phyloP scores from a whole-genome alignment of 495 filamentous ascomycete genomes.

The Neurospora terricola region DNA sequence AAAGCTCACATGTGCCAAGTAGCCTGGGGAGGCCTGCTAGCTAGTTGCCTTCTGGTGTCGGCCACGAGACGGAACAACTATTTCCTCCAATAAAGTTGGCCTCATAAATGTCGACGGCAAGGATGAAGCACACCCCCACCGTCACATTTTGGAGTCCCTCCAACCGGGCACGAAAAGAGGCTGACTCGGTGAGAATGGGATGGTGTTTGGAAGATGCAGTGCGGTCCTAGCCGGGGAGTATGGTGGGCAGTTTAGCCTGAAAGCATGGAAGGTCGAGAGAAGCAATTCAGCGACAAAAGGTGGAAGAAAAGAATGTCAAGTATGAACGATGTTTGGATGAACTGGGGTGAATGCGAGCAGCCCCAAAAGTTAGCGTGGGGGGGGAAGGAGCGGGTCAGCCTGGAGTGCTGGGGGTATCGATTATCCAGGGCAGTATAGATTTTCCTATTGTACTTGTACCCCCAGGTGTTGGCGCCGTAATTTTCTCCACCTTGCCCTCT shows the following conservation, averaged over 20 bases:
- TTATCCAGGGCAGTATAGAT: no score
- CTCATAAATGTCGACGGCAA: neutral
- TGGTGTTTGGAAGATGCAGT: neutral
- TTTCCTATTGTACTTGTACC: no score
- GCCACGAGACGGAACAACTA: conserved; percentile 15
- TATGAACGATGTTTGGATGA: neutral
- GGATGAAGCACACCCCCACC: neutral
- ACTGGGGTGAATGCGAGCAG: neutral
- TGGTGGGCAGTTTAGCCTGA: neutral
- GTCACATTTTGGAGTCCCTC: neutral
- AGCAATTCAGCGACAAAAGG: neutral
- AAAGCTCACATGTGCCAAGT: neutral
- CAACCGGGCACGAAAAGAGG: neutral
- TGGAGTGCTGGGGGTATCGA: neutral
- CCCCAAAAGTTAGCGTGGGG: neutral
- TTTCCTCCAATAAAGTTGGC: conserved; percentile 19
- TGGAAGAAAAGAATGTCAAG: neutral
- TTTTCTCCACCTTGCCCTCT: no score
- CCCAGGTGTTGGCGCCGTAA: no score
- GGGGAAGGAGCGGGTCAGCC: neutral
- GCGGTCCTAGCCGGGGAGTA: neutral
- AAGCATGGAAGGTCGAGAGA: neutral
- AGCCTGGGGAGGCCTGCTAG: neutral
- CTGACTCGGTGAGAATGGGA: neutral
- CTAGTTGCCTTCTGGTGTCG: neutral